A percentile compares a stretch with the other conserved stretches of the same genome.
Conservation (phyloP, 768 basidiomycete genomes). For the Guyanaporus albipodus region DNA sequence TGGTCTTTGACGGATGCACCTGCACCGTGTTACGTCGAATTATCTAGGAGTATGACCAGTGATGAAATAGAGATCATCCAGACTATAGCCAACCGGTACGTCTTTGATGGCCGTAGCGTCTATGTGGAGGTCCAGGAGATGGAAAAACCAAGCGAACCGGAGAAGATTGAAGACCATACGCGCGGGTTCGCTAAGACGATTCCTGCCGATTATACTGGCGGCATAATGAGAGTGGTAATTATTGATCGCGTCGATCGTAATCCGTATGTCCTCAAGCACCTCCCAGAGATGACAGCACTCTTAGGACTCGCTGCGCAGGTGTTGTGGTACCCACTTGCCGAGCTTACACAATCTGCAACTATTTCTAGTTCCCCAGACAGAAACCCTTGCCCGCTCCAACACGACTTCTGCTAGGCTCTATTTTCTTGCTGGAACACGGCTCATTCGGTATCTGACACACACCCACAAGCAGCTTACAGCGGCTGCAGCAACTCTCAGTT, state of each 20-base stretch:
- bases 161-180: constrained; percentile 41
- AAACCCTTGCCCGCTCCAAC: constrained; percentile 56
- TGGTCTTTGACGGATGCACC: constrained; percentile 78
- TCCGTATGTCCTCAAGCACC: constrained; percentile 46
- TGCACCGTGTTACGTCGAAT: constrained; percentile 70
- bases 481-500: constrained; percentile 61
- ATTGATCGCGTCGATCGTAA: constrained; percentile 82
- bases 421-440: constrained; percentile 79
- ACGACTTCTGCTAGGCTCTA: constrained; percentile 69
- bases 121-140: constrained; percentile 76
- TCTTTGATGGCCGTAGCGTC: constrained; percentile 64
- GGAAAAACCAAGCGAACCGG: constrained; percentile 34
- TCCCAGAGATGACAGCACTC: constrained; percentile 5
- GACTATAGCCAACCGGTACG: constrained; percentile 58
- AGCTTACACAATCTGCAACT: constrained; percentile 69
- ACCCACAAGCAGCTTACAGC: constrained; percentile 53
- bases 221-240: constrained; percentile 71
- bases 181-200: constrained; percentile 53
- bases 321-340: constrained; percentile 83
- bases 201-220: constrained; percentile 71
- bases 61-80: constrained; percentile 65
- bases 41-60: constrained; percentile 60
- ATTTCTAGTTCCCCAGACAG: constrained; percentile 67
- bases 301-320: constrained; percentile 37
- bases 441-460: constrained; percentile 57